Percentiles rank a stretch among this genome's conserved stretches.
Evolutionary conservation across 2,329 filamentous ascomycete species (phyloP).

Genomic region (Claviceps maximensis): DNA sequence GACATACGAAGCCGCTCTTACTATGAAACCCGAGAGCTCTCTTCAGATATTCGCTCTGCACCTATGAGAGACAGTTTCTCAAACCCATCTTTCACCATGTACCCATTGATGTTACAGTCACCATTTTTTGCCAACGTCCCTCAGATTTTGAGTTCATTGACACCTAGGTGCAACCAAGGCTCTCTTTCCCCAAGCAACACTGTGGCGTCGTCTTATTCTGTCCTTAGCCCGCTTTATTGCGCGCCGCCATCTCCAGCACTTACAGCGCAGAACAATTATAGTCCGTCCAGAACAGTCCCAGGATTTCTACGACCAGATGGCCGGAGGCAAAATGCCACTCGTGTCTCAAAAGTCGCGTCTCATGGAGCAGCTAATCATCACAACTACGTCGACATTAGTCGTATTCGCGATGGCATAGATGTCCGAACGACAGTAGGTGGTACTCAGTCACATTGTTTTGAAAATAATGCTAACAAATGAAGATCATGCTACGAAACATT

Average conservation of each 20-base stretch:
- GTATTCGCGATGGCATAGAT: conserved; percentile 53
- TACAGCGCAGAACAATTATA: conserved; percentile 24
- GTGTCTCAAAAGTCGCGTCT: conserved; percentile 31
- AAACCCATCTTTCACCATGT: conserved; percentile 17
- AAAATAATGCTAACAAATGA: conserved; percentile 6
- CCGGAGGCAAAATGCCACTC: conserved; percentile 36
- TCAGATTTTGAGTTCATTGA: conserved; percentile 17
- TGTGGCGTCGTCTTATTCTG: conserved; percentile 18
- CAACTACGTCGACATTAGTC: conserved; percentile 47
- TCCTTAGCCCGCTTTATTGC: conserved; percentile 18
- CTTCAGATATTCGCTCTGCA: conserved; percentile 3
- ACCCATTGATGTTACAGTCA: conserved; percentile 21
- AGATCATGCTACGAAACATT: conserved; percentile 93
- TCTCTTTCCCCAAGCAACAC: conserved; percentile 15
- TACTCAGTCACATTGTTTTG: not conserved
- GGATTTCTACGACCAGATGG: conserved; percentile 22
- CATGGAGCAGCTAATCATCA: conserved; percentile 38
- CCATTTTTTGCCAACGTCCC: conserved; percentile 16
- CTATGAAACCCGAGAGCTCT: conserved; percentile 5
- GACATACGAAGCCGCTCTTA: conserved; percentile 1
- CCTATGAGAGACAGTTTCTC: conserved; percentile 9
- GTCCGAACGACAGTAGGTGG: conserved; percentile 60
- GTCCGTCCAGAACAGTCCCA: conserved; percentile 25
- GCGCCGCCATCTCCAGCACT: conserved; percentile 21
- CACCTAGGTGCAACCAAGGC: conserved; percentile 7